Conservation (phyloP, 495 filamentous ascomycete species). For the Penicillium nucicola region DNA sequence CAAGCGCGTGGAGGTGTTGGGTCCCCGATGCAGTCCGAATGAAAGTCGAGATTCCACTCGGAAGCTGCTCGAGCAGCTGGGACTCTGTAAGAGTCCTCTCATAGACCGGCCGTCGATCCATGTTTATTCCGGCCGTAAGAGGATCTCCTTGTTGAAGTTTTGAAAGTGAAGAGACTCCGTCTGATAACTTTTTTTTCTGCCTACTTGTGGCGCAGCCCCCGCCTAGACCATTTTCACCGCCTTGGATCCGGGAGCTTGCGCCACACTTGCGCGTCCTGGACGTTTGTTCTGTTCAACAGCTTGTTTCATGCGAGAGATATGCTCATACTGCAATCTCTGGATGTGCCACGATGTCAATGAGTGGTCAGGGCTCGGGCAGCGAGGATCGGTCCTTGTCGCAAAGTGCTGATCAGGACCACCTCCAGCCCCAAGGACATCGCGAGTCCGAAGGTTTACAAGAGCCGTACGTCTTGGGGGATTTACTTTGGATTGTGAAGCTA, state of each 20-base stretch:
- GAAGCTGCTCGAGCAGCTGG: conserved; percentile 52
- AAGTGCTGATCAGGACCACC: conserved; percentile 5
- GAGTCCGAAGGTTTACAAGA: conserved; percentile 42
- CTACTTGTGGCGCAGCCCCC: conserved; percentile 34
- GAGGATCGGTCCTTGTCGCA: conserved; percentile 9
- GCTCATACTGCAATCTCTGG: conserved; percentile 13
- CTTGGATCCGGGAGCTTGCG: conserved; percentile 26
- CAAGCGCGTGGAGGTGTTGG: conserved; percentile 67
- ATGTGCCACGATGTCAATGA: conserved; percentile 28
- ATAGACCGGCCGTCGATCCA: conserved; percentile 44
- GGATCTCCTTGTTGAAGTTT: conserved; percentile 30
- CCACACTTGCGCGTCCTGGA: conserved; percentile 16
- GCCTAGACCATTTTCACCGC: conserved; percentile 30
- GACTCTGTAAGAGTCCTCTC: conserved; percentile 44
- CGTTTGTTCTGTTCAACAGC: conserved; percentile 13
- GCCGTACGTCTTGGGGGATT: conserved; percentile 29
- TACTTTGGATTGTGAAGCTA: conserved; percentile 4
- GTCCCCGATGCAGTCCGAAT: conserved; percentile 60
- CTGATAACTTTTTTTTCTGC: conserved; percentile 43
- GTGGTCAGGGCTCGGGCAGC: conserved; percentile 17
- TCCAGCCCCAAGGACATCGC: conserved; percentile 23
- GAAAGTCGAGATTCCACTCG: conserved; percentile 60
- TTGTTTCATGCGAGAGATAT: conserved; percentile 10
- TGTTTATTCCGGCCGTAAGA: conserved; percentile 37
- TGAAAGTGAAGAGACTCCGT: conserved; percentile 18